Conservation (phyloP, 345 rosid genomes). For the Psidium guajava region DNA sequence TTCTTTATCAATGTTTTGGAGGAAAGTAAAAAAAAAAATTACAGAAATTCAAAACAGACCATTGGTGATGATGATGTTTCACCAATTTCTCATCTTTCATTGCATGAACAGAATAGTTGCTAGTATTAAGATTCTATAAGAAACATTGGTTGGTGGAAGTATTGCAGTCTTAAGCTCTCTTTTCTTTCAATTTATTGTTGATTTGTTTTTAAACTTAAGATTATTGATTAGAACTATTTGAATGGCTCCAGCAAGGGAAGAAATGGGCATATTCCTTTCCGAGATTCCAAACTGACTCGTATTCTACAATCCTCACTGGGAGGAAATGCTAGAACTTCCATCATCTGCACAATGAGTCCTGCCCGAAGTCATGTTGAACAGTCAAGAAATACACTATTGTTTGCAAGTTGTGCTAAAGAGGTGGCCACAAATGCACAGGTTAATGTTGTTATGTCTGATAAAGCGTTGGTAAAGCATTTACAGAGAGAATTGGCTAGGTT, state of each 20-base stretch:
- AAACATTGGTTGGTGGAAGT: neutral
- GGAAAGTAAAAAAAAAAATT: neutral
- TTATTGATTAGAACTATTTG: neutral
- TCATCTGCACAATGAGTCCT: conserved; percentile 91
- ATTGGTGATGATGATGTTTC: neutral
- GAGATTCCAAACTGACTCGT: conserved; percentile 94
- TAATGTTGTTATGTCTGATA: conserved; percentile 80
- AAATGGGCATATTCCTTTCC: conserved; percentile 76
- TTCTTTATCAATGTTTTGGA: neutral
- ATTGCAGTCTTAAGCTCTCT: neutral
- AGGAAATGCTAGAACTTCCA: conserved; percentile 88
- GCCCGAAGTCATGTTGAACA: conserved; percentile 91
- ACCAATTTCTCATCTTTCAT: neutral
- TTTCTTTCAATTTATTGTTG: neutral
- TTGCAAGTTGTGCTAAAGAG: conserved; percentile 95
- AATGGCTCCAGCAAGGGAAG: conserved; percentile 79
- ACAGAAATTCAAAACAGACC: neutral
- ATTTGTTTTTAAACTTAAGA: neutral
- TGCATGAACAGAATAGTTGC: neutral
- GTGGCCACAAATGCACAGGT: conserved; percentile 86
- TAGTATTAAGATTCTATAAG: neutral
- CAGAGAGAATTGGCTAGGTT: conserved; percentile 82
- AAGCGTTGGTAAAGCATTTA: conserved; percentile 77
- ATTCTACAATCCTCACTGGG: conserved; percentile 88
- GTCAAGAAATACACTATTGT: conserved; percentile 83